These are phyloP conservation scores for Fraxinus angustifolia DNA, from an alignment of 305 asterid genomes.

Conservation along the genomic window DNA sequence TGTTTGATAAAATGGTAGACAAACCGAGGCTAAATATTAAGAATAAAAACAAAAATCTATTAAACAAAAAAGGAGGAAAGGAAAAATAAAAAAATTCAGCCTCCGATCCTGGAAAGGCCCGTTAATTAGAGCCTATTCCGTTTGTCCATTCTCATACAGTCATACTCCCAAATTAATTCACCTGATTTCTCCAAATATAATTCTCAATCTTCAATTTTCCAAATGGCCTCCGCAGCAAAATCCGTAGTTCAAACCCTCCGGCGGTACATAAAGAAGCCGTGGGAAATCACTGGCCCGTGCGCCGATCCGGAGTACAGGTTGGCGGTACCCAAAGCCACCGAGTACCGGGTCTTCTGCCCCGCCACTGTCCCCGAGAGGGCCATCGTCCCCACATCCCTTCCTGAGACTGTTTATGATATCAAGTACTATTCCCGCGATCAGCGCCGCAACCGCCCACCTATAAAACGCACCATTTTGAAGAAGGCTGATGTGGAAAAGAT, in stretches of 20 bases:
- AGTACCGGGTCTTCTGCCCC: slow-evolving; percentile 75
- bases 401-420: slow-evolving; percentile 86
- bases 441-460: slow-evolving; percentile 85
- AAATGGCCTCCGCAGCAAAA: slow-evolving; percentile 70
- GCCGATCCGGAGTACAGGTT: slow-evolving; percentile 56
- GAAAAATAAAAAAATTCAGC: neutral
- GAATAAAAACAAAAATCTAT: no score
- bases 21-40: no score
- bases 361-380: slow-evolving; percentile 63
- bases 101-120: neutral
- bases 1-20: no score
- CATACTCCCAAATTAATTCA: neutral
- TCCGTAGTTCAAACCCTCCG: slow-evolving; percentile 61
- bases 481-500: slow-evolving; percentile 77
- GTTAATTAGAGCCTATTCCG: neutral
- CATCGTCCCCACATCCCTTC: slow-evolving; percentile 74
- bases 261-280: slow-evolving; percentile 78
- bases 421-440: slow-evolving; percentile 86
- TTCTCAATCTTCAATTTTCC: slow-evolving; percentile 29
- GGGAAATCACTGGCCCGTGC: slow-evolving; percentile 85
- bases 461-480: slow-evolving; percentile 66
- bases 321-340: slow-evolving; percentile 83
- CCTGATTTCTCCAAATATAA: neutral
- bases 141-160: neutral
- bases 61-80: no score